Evolutionary conservation across 2,329 filamentous ascomycete species (phyloP), one percentile per base, ranked within the genome.

Genomic region (Alternaria sp.): DNA sequence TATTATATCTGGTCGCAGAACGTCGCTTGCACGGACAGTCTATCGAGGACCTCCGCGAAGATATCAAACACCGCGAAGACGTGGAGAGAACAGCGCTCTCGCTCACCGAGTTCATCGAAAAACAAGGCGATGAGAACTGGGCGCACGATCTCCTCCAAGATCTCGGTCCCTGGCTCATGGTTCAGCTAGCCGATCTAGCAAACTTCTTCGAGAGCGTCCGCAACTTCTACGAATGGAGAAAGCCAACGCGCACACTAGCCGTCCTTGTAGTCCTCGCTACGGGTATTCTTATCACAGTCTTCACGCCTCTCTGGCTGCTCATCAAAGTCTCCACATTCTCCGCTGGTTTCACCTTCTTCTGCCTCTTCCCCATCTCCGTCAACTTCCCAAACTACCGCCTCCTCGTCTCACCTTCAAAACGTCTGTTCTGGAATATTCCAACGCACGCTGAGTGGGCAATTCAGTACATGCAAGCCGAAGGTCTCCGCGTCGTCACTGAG

Each of bases 181-280:
- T 80, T 4, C 74, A 80, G 59, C 56, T 80, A 6, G 68, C 66
- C 10, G 78, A 80, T 50, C 16, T 78, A 16, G 73, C 76, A 2
- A 78, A 78, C 43, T 61, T 76, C 20, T 72, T 80, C 36, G 77
- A 81, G 59, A 67, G 66, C 2, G 49, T 71, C 22, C 74, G 75
- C 51, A 80, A 78, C 50, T 79, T 80, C 56, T 80, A 79, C 55
- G 76, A 80, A 58, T 81, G 78, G 70, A 65, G 72, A 2, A 68
- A 67, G 54, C 76, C 77, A 5, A 53, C 54, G 14, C 69, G 73
- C 0, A 79, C 78, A 6, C 46, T 65, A 2, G 41, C 61, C 4
- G 64, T 69, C 0, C 69, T 79, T 8, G 65, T 59, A 16, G 18
- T 79, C 0, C 52, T 80, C 10, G 55, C 46, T 2, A 2, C 69